Evolutionary conservation across 805 yeast species (phyloP), one percentile per base, ranked within the genome.

Genomic region (Hanseniaspora valbyensis): DNA sequence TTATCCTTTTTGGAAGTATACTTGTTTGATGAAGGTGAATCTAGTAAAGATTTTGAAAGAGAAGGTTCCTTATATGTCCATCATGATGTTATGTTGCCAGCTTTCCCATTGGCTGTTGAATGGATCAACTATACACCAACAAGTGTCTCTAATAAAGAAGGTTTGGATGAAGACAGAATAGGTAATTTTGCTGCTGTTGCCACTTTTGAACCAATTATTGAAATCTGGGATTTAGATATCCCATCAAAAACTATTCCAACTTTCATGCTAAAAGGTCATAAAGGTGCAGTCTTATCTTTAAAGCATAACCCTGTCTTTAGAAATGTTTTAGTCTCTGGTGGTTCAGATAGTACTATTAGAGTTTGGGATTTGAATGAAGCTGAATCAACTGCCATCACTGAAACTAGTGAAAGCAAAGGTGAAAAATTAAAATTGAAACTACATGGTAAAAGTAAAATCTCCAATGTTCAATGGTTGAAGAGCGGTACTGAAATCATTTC

Each of bases 131-230:
- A 75, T 64, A 74, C 71, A 54, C 90, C 94, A 29, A 75, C 72
- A 13, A 69, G 66, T 13, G 28, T 34, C 19, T 28, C n/a, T 14
- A 33, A 38, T 38, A 38, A 26, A 21, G 37, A 38, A 12, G 34
- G 33, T 14, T 69, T 70, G 32, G 69, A 69, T 38, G 68, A 67
- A 21, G 66, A 66, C 29, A 75, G 77, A 54, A 68, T 79, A 28
- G 96, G 95, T 10, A 92, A 88, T 66, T 88, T 86, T 66, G 97
- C 95, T 2, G 98, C 98, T 13, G 72, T 92, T 56, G 97, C 97
- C 62, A 85, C 97, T 2, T 90, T 92, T 64, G 97, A 90, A 59
- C 98, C 98, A 37, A 94, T 84, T 62, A 90, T 92, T 66, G 98
- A 92, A 68, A 76, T 92, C 54, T 92, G 97, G 97, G 88, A 92